Percentiles rank a stretch among this genome's conserved stretches.
phyloP scores from a whole-genome alignment of 306 rosid genomes.

The Senna tora region DNA sequence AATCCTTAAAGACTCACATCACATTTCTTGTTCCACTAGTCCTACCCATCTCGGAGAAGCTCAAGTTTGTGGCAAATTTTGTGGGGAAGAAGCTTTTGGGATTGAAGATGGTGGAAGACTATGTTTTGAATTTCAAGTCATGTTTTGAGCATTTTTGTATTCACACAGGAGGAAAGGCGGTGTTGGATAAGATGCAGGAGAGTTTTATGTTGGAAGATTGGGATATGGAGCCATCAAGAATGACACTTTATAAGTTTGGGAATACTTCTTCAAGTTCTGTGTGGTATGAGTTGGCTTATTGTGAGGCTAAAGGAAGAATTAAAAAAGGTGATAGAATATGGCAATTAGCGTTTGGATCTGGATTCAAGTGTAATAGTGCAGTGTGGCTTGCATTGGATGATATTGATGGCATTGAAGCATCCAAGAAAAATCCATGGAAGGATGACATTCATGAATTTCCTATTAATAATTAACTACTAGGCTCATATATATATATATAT shows the following conservation, averaged over 20 bases:
- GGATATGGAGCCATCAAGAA: slow-evolving; percentile 34
- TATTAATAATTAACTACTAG: not conserved
- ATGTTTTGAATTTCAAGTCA: slow-evolving; percentile 30
- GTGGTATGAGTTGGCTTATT: slow-evolving; percentile 35
- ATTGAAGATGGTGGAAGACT: not conserved
- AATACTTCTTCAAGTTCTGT: slow-evolving; percentile 37
- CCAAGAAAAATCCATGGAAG: slow-evolving; percentile 31
- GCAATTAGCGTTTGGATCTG: slow-evolving; percentile 38
- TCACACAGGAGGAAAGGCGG: slow-evolving; percentile 36
- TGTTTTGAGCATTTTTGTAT: slow-evolving; percentile 30
- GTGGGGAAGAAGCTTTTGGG: not conserved
- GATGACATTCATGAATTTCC: slow-evolving; percentile 35
- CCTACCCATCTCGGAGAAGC: slow-evolving; percentile 28
- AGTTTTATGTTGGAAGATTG: slow-evolving; percentile 19
- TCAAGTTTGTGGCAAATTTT: not conserved
- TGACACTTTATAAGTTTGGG: slow-evolving; percentile 36
- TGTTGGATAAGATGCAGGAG: slow-evolving; percentile 21
- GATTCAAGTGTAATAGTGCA: slow-evolving; percentile 38
- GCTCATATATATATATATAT: too few relatives aligned
- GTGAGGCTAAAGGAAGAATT: slow-evolving; percentile 35
- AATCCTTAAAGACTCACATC: slow-evolving; percentile 24
- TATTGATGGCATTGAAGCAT: not conserved
- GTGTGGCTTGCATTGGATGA: slow-evolving; percentile 27
- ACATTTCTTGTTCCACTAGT: slow-evolving; percentile 15
- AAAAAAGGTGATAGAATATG: slow-evolving; percentile 32